phyloP scores from a whole-genome alignment of 2,329 filamentous ascomycete species.

The Talaromyces sp. region DNA sequence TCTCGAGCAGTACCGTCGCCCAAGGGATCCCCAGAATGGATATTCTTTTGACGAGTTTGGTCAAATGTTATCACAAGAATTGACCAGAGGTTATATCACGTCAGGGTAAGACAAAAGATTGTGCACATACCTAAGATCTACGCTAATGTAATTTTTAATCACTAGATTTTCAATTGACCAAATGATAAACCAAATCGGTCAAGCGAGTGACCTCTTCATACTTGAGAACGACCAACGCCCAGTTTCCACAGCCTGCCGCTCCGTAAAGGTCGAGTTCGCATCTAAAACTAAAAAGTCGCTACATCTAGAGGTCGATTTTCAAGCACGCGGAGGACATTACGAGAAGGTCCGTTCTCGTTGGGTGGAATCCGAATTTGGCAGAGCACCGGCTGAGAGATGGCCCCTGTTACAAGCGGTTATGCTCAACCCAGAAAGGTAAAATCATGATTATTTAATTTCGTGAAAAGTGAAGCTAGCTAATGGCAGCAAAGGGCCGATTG shows the following conservation, averaged over 20 bases:
- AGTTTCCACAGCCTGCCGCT: slow-evolving; percentile 27
- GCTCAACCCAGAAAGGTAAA: slow-evolving; percentile 34
- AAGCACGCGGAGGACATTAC: slow-evolving; percentile 26
- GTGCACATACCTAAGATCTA: not conserved
- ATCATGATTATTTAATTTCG: not conserved
- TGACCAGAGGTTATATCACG: slow-evolving; percentile 34
- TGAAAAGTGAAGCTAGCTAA: slow-evolving; percentile 2
- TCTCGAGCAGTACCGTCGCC: slow-evolving; percentile 32
- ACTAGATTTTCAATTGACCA: not conserved
- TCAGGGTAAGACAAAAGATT: slow-evolving; percentile 27
- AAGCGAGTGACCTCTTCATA: slow-evolving; percentile 26
- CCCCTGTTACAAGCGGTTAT: slow-evolving; percentile 33
- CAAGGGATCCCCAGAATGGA: slow-evolving; percentile 21
- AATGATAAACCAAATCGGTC: slow-evolving; percentile 27
- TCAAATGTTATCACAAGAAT: slow-evolving; percentile 35
- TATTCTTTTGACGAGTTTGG: slow-evolving; percentile 38
- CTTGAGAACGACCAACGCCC: slow-evolving; percentile 20
- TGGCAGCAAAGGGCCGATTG: slow-evolving; percentile 33
- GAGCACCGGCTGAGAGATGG: slow-evolving; percentile 20
- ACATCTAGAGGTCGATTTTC: slow-evolving; percentile 36
- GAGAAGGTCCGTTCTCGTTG: slow-evolving; percentile 33
- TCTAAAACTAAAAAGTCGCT: slow-evolving; percentile 26
- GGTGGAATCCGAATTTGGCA: slow-evolving; percentile 26
- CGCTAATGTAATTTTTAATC: not conserved
- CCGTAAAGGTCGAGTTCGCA: slow-evolving; percentile 39